Conservation (phyloP, 2,329 filamentous ascomycete genomes). For the Scorias spongiosa region DNA sequence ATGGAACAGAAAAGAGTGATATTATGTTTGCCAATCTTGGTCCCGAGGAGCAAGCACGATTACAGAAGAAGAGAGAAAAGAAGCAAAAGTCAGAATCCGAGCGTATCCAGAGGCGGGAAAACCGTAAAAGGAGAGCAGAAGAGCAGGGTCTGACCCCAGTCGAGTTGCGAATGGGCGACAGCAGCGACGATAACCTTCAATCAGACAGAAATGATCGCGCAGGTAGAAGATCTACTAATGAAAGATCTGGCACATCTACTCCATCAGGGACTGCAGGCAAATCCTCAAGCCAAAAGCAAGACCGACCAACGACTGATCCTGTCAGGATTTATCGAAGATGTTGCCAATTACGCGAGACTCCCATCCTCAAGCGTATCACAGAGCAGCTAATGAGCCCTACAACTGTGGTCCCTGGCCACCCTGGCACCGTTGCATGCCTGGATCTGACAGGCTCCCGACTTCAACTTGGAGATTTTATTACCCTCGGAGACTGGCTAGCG, state of each 20-base stretch:
- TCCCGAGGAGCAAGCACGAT: neutral
- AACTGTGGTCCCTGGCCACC: conserved; percentile 46
- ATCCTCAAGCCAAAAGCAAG: conserved; percentile 37
- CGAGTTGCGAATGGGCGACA: conserved; percentile 58
- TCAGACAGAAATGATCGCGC: neutral
- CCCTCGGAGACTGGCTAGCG: conserved; percentile 83
- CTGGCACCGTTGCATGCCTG: conserved; percentile 66
- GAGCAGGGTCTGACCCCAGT: conserved; percentile 77
- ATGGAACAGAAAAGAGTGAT: conserved; percentile 12
- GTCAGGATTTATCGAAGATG: conserved; percentile 86
- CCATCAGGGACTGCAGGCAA: neutral
- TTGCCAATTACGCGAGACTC: conserved; percentile 84
- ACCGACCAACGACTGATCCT: conserved; percentile 73
- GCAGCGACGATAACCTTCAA: conserved; percentile 36
- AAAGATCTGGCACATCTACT: neutral
- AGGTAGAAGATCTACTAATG: neutral
- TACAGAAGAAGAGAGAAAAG: conserved; percentile 74
- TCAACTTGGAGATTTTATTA: conserved; percentile 68
- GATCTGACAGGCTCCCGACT: conserved; percentile 76
- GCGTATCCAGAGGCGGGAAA: conserved; percentile 80
- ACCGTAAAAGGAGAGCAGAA: conserved; percentile 68
- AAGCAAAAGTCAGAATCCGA: conserved; percentile 92
- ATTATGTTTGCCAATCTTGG: neutral
- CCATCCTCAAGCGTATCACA: conserved; percentile 79
- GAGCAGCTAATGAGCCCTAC: conserved; percentile 65